A percentile compares a stretch with the other conserved stretches of the same genome.
Evolutionary conservation across 805 yeast species (phyloP).

Genomic region (Metschnikowia anglica): DNA sequence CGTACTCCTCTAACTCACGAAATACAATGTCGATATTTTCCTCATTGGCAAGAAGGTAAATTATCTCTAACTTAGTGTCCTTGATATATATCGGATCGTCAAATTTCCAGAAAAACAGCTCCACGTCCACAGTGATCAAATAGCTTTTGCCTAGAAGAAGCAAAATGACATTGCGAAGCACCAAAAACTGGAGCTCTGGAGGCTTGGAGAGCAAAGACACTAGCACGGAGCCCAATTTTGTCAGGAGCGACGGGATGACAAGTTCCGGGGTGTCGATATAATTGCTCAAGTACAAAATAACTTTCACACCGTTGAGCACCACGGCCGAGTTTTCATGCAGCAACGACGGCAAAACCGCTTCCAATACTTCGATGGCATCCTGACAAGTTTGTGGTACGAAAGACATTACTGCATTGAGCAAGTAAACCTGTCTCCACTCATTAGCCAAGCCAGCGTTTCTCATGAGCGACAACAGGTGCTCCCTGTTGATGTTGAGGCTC

Average conservation of each 20-base stretch:
- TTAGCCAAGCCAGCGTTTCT: slow-evolving; percentile 38
- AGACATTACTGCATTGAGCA: slow-evolving; percentile 62
- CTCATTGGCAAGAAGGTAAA: slow-evolving; percentile 73
- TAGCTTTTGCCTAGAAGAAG: slow-evolving; percentile 65
- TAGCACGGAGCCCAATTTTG: slow-evolving; percentile 65
- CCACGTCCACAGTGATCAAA: slow-evolving; percentile 64
- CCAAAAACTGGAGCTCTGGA: slow-evolving; percentile 79
- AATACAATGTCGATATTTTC: slow-evolving; percentile 60
- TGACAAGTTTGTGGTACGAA: slow-evolving; percentile 69
- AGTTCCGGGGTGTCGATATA: slow-evolving; percentile 60
- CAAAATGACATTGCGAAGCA: slow-evolving; percentile 75
- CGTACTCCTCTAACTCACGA: slow-evolving; percentile 79
- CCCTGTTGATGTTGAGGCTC: slow-evolving; percentile 51
- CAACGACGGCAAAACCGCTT: slow-evolving; percentile 62
- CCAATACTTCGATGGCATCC: slow-evolving; percentile 67
- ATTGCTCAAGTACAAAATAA: slow-evolving; percentile 68
- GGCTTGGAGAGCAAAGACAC: slow-evolving; percentile 71
- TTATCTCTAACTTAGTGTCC: slow-evolving; percentile 85
- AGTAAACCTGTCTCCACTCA: slow-evolving; percentile 74
- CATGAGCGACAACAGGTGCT: slow-evolving; percentile 40
- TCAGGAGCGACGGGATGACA: slow-evolving; percentile 53
- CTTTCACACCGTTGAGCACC: slow-evolving; percentile 71
- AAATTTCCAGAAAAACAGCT: slow-evolving; percentile 75
- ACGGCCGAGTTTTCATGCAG: slow-evolving; percentile 83
- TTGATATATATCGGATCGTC: slow-evolving; percentile 87